Conservation (phyloP, 768 basidiomycete species). For the Rubroboletus satanas region DNA sequence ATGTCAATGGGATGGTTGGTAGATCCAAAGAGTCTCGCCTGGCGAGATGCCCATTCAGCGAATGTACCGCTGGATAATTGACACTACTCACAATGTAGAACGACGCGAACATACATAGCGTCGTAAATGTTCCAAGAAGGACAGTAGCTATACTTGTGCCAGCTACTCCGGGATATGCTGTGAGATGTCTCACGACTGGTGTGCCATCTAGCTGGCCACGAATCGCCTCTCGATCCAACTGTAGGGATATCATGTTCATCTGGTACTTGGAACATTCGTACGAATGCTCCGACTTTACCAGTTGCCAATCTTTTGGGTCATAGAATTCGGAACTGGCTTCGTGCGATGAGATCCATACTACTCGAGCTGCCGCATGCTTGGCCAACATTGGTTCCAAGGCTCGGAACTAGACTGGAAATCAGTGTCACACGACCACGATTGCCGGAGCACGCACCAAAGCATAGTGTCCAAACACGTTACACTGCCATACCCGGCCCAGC, state of each 20-base stretch:
- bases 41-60: slow-evolving; percentile 2
- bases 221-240: slow-evolving; percentile 47
- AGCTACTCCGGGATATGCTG: slow-evolving; percentile 67
- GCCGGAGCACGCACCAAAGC: slow-evolving; percentile 51
- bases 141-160: slow-evolving; percentile 56
- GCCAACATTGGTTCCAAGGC: slow-evolving; percentile 51
- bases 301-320: slow-evolving; percentile 69
- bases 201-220: slow-evolving; percentile 18
- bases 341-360: slow-evolving; percentile 78
- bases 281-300: slow-evolving; percentile 52
- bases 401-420: slow-evolving; percentile 51
- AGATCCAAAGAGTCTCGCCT: slow-evolving; percentile 72
- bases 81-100: slow-evolving; percentile 61
- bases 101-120: slow-evolving; percentile 45
- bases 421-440: background rate
- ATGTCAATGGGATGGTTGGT: slow-evolving; percentile 57
- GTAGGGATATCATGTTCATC: slow-evolving; percentile 60
- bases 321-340: slow-evolving; percentile 55
- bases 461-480: slow-evolving; percentile 81
- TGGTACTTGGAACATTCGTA: slow-evolving; percentile 78
- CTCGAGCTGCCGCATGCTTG: slow-evolving; percentile 45
- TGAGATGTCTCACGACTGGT: slow-evolving; percentile 44
- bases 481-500: slow-evolving; percentile 81
- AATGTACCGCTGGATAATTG: background rate
- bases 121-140: slow-evolving; percentile 42